A percentile compares a stretch with the other conserved stretches of the same genome.
phyloP scores from a whole-genome alignment of 1,284 basidiomycete species.

The Thecaphora frezii region DNA sequence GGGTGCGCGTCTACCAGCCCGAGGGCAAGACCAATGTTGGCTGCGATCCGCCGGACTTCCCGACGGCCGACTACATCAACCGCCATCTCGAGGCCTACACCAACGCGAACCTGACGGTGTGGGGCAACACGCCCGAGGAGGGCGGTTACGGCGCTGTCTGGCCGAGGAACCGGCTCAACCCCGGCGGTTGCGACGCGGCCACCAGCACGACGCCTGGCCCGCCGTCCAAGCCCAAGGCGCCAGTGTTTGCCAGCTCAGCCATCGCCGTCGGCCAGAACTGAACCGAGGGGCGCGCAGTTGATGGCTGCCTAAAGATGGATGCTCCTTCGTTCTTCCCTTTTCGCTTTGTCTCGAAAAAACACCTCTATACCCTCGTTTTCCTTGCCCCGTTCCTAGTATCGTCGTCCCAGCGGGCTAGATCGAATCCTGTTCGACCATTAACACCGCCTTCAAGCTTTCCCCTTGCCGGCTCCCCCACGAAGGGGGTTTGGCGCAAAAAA shows the following conservation, averaged over 20 bases:
- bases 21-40: slow-evolving; percentile 36
- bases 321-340: too few species aligned
- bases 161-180: slow-evolving; percentile 44
- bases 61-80: slow-evolving; percentile 65
- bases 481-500: too few species aligned
- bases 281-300: too few species aligned
- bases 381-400: too few species aligned
- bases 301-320: too few species aligned
- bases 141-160: slow-evolving; percentile 49
- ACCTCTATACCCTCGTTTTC: too few species aligned
- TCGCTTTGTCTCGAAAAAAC: too few species aligned
- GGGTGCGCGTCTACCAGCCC: slow-evolving; percentile 46
- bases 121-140: slow-evolving; percentile 39
- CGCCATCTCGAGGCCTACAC: slow-evolving; percentile 39
- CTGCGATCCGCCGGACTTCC: slow-evolving; percentile 60
- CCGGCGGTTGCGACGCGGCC: slow-evolving; percentile 23
- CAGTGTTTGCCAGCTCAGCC: background rate
- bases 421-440: too few species aligned
- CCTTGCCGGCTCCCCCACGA: too few species aligned
- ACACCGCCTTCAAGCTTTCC: too few species aligned
- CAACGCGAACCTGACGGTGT: slow-evolving; percentile 44
- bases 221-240: background rate
- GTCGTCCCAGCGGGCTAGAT: too few species aligned
- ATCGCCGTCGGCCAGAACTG: background rate
- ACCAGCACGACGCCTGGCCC: slow-evolving; percentile 23